Evolutionary conservation across 1,284 basidiomycete genomes (phyloP), one percentile per base, ranked within the genome.

Genomic region (Lentinula novae-zelandiae): DNA sequence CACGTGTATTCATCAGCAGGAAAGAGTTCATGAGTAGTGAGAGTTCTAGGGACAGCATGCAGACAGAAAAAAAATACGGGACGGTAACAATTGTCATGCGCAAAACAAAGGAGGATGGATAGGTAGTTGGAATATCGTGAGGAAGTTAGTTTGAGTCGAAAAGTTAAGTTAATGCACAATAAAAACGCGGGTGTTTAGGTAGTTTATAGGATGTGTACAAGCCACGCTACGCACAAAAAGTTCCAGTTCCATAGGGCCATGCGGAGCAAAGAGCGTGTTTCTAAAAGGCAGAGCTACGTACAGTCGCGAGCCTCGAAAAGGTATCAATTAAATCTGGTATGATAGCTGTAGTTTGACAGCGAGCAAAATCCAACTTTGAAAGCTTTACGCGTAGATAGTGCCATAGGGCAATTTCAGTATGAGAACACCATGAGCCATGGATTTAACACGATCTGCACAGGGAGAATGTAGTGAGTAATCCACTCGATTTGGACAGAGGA

Each of bases 401-500:
- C 10, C 46, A 20, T 9, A 15, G 6, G 5, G 15, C 46, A n/a
- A 8, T 15, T 50, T 65, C 34, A 65, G 31, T 65, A 65, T 9
- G 63, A 65, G 56, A 65, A 65, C 17, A 65, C 61, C 63, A 65
- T 65, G 12, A 65, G 22, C 63, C 63, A 65, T 12, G 63, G 63
- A 39, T 65, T 65, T 7, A 65, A 48, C 9, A 65, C 52, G 34
- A 65, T 65, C 63, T 64, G 39, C 12, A 40, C 5, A 38, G 9
- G 15, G 49, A 12, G 7, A 22, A 9, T 27, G 27, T 3, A 48
- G 17, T 48, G 9, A 42, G 42, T 63, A 20, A 56, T 46, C 34
- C 33, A 15, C 13, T 36, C n/a, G 33, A 5, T 5, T 5, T 34
- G 33, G 22, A 51, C 13, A 46, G 27, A 13, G 39, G n/a, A 48